Percentiles rank a stretch among this genome's conserved stretches.
Evolutionary conservation across 2,329 filamentous ascomycete genomes (phyloP).

Genomic region (Cladosporium sp.): DNA sequence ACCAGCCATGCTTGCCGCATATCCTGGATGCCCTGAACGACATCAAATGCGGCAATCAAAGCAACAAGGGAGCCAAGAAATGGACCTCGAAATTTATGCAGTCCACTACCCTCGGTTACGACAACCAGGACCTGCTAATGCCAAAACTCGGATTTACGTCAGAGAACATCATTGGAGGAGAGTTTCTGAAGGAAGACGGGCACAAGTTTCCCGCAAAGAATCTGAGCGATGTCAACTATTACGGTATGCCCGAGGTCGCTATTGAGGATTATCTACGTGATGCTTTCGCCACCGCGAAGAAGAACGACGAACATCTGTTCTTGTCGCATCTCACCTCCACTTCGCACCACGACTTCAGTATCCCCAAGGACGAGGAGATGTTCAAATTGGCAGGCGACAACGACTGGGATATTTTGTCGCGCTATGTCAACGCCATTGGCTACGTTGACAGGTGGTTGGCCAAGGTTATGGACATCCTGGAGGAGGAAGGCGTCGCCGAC

Average conservation of each 20-base stretch:
- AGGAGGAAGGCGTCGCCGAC: slow-evolving; percentile 46
- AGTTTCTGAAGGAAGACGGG: slow-evolving; percentile 31
- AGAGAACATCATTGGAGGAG: slow-evolving; percentile 33
- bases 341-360: slow-evolving; percentile 48
- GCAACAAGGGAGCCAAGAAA: slow-evolving; percentile 13
- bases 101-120: slow-evolving; percentile 42
- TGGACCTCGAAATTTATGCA: slow-evolving; percentile 34
- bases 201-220: slow-evolving; percentile 16
- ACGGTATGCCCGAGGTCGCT: slow-evolving; percentile 46
- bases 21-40: slow-evolving; percentile 41
- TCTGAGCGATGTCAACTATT: slow-evolving; percentile 43
- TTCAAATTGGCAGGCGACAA: slow-evolving; percentile 8
- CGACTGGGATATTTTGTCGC: slow-evolving; percentile 33
- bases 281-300: slow-evolving; percentile 34
- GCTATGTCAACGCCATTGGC: slow-evolving; percentile 46
- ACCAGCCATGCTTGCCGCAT: slow-evolving; percentile 44
- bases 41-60: slow-evolving; percentile 25
- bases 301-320: slow-evolving; percentile 37
- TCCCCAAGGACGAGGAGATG: slow-evolving; percentile 30
- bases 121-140: slow-evolving; percentile 39
- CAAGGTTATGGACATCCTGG: slow-evolving; percentile 42
- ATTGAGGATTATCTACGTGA: slow-evolving; percentile 43
- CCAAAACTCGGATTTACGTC: slow-evolving; percentile 41
- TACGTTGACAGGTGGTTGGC: slow-evolving; percentile 44
- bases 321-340: slow-evolving; percentile 40